Conservation (phyloP, 371 early-diverging fungal species). For the Saksenaea vasiformis region DNA sequence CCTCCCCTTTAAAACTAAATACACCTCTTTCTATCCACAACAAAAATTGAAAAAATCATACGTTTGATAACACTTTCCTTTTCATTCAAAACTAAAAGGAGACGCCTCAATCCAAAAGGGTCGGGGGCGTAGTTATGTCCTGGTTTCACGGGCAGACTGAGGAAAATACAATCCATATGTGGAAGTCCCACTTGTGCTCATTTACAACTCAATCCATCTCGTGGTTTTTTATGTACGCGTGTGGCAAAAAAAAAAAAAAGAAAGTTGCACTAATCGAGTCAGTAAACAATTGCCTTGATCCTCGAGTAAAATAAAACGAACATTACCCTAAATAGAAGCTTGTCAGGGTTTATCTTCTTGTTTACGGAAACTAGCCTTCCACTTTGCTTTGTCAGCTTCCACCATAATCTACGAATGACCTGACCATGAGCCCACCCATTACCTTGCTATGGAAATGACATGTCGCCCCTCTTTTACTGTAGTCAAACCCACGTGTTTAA, state of each 20-base stretch:
- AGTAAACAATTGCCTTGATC: background rate
- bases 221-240: slow-evolving; percentile 21
- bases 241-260: slow-evolving; percentile 8
- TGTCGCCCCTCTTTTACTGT: too few relatives aligned
- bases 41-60: background rate
- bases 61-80: background rate
- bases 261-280: background rate
- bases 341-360: background rate
- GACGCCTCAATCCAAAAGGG: background rate
- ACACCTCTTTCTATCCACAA: background rate
- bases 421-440: background rate
- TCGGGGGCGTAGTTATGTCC: background rate
- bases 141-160: slow-evolving; percentile 5
- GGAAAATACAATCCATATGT: slow-evolving; percentile 15
- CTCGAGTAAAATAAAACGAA: background rate
- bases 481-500: too few relatives aligned
- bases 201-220: slow-evolving; percentile 14
- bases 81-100: background rate
- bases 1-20: too few relatives aligned
- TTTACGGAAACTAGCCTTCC: slow-evolving; percentile 3
- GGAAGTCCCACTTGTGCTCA: slow-evolving; percentile 21
- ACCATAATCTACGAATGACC: background rate
- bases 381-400: background rate
- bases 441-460: background rate
- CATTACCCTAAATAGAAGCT: slow-evolving; percentile 2